Evolutionary conservation across 1,284 basidiomycete genomes (phyloP).

Genomic region (Puccinia novopanici): DNA sequence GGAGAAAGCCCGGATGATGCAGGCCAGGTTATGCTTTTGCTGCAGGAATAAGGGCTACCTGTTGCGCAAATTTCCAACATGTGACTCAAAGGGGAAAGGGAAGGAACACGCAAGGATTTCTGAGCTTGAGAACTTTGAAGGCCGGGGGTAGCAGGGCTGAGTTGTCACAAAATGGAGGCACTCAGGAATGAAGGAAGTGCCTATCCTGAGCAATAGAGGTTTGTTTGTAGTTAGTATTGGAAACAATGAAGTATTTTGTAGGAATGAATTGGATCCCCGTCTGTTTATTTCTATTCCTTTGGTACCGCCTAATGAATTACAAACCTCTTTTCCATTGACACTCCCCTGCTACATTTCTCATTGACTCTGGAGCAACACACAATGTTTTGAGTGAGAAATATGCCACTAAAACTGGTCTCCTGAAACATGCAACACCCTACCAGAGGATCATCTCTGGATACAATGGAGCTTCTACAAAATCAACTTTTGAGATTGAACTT

Average conservation of each 20-base stretch:
- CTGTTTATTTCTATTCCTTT: neutral
- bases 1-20: neutral
- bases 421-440: neutral
- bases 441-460: too few relatives aligned
- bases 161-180: constrained; percentile 1
- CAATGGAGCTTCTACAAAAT: too few relatives aligned
- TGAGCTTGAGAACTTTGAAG: neutral
- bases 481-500: too few relatives aligned
- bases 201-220: neutral
- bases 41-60: neutral
- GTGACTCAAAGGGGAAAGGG: neutral
- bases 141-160: neutral
- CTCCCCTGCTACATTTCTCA: neutral
- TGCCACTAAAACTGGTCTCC: neutral
- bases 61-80: neutral
- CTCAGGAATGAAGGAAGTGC: constrained; percentile 12
- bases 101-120: neutral
- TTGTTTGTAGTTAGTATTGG: neutral
- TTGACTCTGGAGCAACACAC: constrained; percentile 17
- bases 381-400: neutral
- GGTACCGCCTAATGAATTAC: neutral
- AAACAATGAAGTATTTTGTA: neutral
- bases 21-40: neutral
- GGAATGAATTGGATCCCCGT: too few relatives aligned
- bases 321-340: neutral